Evolutionary conservation across 306 rosid species (phyloP).

Genomic region (Rosa lucieae): DNA sequence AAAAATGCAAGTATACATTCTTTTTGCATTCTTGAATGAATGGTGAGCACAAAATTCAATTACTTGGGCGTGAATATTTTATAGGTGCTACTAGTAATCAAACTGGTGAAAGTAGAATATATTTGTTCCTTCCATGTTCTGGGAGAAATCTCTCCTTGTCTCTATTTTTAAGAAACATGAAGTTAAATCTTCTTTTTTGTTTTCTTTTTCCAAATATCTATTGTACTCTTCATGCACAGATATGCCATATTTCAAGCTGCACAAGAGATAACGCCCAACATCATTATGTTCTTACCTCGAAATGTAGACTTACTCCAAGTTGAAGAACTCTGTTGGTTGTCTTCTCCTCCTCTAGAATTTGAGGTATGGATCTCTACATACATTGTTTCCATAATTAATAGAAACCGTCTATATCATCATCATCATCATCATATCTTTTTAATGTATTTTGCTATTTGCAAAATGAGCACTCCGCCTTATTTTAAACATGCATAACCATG

Average conservation of each 20-base stretch:
- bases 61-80: not conserved
- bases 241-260: slow-evolving; percentile 36
- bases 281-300: slow-evolving; percentile 38
- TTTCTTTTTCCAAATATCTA: not conserved
- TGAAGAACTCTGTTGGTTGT: slow-evolving; percentile 37
- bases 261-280: slow-evolving; percentile 34
- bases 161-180: not conserved
- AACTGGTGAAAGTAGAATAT: not conserved
- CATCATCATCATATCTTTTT: too few relatives aligned
- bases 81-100: not conserved
- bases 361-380: slow-evolving; percentile 24
- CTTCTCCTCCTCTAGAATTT: slow-evolving; percentile 38
- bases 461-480: not conserved
- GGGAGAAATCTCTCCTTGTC: not conserved
- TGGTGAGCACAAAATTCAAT: not conserved
- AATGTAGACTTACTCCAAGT: slow-evolving; percentile 35
- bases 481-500: not conserved
- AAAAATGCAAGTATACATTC: not conserved
- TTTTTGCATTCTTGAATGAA: not conserved
- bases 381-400: not conserved
- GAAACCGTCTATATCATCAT: not conserved
- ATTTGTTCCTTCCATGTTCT: not conserved
- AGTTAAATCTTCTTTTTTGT: not conserved
- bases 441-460: not conserved
- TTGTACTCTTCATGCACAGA: slow-evolving; percentile 6